Conservation (phyloP, 306 rosid genomes). For the Lathyrus oleraceus region DNA sequence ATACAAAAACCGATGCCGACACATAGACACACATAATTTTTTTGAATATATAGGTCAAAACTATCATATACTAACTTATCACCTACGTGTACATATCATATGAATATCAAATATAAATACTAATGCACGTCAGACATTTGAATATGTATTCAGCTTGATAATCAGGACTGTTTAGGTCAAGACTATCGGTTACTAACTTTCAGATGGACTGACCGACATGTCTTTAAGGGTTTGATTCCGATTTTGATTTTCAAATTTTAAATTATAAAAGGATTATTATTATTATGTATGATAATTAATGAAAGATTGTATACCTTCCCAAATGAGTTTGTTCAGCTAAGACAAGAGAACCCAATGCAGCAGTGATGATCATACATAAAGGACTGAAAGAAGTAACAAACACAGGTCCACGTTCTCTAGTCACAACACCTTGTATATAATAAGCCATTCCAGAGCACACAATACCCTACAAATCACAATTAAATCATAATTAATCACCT, state of each 20-base stretch:
- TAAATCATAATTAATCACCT: neutral
- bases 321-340: slow-evolving; percentile 75
- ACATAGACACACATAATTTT: no score
- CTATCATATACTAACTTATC: neutral
- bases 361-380: slow-evolving; percentile 84
- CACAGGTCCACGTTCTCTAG: slow-evolving; percentile 83
- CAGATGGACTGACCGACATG: neutral
- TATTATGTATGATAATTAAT: neutral
- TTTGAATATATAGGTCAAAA: neutral
- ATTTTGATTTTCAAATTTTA: neutral
- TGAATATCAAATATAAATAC: neutral
- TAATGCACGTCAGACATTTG: neutral
- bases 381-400: slow-evolving; percentile 95
- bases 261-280: neutral
- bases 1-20: neutral
- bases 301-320: slow-evolving; percentile 62
- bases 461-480: slow-evolving; percentile 57
- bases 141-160: neutral
- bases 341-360: slow-evolving; percentile 73
- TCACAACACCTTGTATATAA: slow-evolving; percentile 89
- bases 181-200: neutral
- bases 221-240: no score
- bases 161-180: neutral
- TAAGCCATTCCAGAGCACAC: slow-evolving; percentile 94
- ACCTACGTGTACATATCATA: neutral